phyloP scores from a whole-genome alignment of 2,329 filamentous ascomycete species.

The Botryosphaeria dothidea region DNA sequence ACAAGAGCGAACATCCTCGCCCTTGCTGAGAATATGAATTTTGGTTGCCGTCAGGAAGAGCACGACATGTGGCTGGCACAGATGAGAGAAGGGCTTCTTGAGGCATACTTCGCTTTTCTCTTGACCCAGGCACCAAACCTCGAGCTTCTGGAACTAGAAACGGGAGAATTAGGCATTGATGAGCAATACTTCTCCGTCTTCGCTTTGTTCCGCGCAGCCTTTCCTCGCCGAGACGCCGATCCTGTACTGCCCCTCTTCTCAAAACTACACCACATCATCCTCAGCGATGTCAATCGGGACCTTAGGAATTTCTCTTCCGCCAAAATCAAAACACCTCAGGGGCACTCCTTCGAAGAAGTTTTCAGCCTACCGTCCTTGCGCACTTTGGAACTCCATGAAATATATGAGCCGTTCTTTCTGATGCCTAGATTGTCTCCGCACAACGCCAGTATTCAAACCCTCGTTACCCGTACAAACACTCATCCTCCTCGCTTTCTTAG shows the following conservation, averaged over 20 bases:
- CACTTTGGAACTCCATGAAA: not conserved
- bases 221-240: not conserved
- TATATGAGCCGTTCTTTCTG: not conserved
- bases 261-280: not conserved
- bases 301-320: too few relatives aligned
- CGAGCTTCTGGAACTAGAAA: not conserved
- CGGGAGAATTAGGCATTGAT: not conserved
- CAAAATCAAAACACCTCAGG: not conserved
- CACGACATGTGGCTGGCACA: not conserved
- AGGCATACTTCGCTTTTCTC: not conserved
- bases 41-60: not conserved
- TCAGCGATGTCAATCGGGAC: not conserved
- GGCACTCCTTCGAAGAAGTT: not conserved
- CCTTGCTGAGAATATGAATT: not conserved
- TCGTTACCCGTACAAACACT: not conserved
- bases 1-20: not conserved
- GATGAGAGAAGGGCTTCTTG: not conserved
- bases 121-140: not conserved
- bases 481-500: not conserved
- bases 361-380: not conserved
- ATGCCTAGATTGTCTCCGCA: not conserved
- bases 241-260: not conserved
- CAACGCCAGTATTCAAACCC: not conserved
- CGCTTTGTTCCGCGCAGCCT: not conserved
- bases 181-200: not conserved